Evolutionary conservation across 2,329 filamentous ascomycete species (phyloP).

Genomic region (Alternaria atra): DNA sequence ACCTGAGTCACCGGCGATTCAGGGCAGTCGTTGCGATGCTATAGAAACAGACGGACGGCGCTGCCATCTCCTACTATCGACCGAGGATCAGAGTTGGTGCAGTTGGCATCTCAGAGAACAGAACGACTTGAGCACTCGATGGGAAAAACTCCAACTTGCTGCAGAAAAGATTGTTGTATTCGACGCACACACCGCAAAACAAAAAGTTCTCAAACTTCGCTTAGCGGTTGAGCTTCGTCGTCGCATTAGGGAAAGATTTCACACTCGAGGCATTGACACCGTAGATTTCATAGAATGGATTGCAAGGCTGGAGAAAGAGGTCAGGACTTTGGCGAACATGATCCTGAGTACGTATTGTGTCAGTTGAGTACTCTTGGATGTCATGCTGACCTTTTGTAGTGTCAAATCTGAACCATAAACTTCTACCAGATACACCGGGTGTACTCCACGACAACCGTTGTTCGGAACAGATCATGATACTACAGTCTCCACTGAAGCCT

Average conservation of each 20-base stretch:
- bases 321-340: constrained; percentile 28
- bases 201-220: constrained; percentile 34
- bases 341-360: constrained; percentile 12
- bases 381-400: constrained; percentile 14
- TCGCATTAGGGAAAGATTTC: constrained; percentile 33
- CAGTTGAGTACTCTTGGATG: background rate
- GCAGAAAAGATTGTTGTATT: constrained; percentile 24
- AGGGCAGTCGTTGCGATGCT: background rate
- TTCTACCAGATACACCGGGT: constrained; percentile 28
- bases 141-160: constrained; percentile 25
- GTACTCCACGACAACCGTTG: background rate
- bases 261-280: constrained; percentile 29
- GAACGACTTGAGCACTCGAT: constrained; percentile 26
- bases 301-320: constrained; percentile 30
- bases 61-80: background rate
- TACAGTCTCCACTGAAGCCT: constrained; percentile 33
- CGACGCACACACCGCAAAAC: constrained; percentile 24
- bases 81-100: background rate
- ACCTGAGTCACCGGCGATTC: background rate
- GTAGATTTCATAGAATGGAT: constrained; percentile 36
- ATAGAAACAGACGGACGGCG: background rate
- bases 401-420: constrained; percentile 27
- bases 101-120: constrained; percentile 25
- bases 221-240: constrained; percentile 31
- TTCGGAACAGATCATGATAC: constrained; percentile 29